Evolutionary conservation across 1,139 yeast genomes (phyloP), one percentile per base, ranked within the genome.

Genomic region (Chernovozyma aurita): DNA sequence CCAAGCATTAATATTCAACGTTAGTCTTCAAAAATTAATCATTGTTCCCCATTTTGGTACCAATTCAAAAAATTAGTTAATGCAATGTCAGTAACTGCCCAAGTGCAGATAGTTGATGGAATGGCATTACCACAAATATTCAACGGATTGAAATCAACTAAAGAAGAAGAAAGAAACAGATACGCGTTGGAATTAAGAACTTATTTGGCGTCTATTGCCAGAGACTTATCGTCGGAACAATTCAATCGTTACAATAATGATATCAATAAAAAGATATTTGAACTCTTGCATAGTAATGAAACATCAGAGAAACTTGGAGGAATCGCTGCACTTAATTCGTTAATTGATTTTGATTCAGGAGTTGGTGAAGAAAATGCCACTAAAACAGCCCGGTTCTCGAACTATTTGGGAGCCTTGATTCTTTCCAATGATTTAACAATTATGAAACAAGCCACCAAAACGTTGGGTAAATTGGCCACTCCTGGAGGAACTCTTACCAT

Each of bases 401-500:
- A 87, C 49, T 92, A 92, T 53, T 65, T 92, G 45, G 74, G 95
- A 31, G 79, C 84, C 20, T 74, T 88, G 36, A 80, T 92, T 18
- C 81, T 94, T 3, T 84, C 95, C 0, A 84, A 77, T 46, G 97
- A 92, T 52, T 70, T 80, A 25, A 85, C 79, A 24, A 92, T 88
- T 28, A 85, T 90, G 90, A 76, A 79, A 44, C 76, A 84, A 24
- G 97, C 97, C 3, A 87, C 95, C 1, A 74, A 73, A 36, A 85
- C 96, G 0, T 67, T 92, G 47, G 97, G 97, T 6, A 84, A 83
- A 48, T 65, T 92, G 45, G 95, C 97, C 0, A 78, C 83, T 2
- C 90, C 95, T 0, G 95, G 95, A 18, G 94, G 95, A 1, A 78
- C 94, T 2, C 63, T 88, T 38, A 86, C 95, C 0, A 88, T 95